These are phyloP conservation scores for Pelargonium australe DNA, from an alignment of 441 rosid genomes.

Conservation along the genomic window DNA sequence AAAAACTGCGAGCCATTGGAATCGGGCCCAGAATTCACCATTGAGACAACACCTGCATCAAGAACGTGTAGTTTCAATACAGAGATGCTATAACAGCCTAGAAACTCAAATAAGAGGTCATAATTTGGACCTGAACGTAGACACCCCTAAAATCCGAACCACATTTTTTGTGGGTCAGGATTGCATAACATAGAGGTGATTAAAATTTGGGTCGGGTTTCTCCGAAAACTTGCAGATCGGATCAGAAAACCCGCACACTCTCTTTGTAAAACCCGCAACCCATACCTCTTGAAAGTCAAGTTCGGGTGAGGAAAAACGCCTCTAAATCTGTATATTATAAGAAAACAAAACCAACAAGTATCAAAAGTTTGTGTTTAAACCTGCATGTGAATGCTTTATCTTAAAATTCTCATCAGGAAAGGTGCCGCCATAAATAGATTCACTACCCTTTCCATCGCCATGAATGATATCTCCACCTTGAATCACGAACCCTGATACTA, in stretches of 20 bases:
- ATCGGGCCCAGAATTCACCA: slow-evolving; percentile 85
- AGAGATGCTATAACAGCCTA: neutral
- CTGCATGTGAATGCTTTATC: slow-evolving; percentile 85
- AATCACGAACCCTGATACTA: slow-evolving; percentile 84
- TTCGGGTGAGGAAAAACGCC: too few species aligned
- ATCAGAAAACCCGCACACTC: too few species aligned
- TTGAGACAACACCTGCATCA: slow-evolving; percentile 68
- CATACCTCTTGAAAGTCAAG: too few species aligned
- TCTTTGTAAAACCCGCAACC: too few species aligned
- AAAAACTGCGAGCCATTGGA: slow-evolving; percentile 93
- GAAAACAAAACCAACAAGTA: neutral
- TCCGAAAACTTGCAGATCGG: too few species aligned
- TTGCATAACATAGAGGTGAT: too few species aligned
- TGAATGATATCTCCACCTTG: slow-evolving; percentile 88
- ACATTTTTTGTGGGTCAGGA: too few species aligned
- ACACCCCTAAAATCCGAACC: too few species aligned
- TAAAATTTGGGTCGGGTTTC: too few species aligned
- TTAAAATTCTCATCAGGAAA: slow-evolving; percentile 81
- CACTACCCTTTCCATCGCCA: slow-evolving; percentile 88
- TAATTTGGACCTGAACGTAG: too few species aligned
- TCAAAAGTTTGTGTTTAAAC: slow-evolving; percentile 21
- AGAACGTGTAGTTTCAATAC: slow-evolving; percentile 4
- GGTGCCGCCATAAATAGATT: slow-evolving; percentile 83
- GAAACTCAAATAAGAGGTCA: too few species aligned
- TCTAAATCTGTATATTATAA: neutral